phyloP scores from a whole-genome alignment of 2,329 filamentous ascomycete genomes.

The Ophiostoma ulmi region DNA sequence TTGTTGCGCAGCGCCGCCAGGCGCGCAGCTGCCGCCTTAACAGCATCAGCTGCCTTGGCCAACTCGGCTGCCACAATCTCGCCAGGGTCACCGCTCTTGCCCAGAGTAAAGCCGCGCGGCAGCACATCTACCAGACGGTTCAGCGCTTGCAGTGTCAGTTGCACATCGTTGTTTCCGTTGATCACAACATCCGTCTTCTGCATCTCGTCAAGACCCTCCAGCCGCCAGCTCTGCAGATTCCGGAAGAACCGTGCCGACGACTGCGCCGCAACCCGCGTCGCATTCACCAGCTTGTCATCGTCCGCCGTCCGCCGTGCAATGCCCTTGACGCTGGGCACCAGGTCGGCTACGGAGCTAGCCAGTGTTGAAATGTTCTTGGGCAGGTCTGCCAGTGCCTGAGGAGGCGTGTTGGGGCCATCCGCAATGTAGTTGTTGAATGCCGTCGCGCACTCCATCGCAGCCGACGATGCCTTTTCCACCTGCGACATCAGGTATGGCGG shows the following conservation, averaged over 20 bases:
- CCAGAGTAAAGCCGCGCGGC: conserved; percentile 81
- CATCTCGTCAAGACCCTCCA: conserved; percentile 82
- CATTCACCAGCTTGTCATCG: conserved; percentile 85
- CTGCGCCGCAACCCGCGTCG: conserved; percentile 76
- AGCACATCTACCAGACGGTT: conserved; percentile 92
- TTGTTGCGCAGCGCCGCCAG: conserved; percentile 92
- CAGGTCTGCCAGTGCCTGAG: conserved; percentile 52
- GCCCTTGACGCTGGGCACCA: conserved; percentile 94
- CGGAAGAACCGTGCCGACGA: conserved; percentile 94
- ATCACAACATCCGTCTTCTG: conserved; percentile 97
- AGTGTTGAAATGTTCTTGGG: conserved; percentile 92
- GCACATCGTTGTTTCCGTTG: conserved; percentile 93
- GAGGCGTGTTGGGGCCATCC: conserved; percentile 83
- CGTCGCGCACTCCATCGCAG: conserved; percentile 93
- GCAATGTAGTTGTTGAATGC: conserved; percentile 98
- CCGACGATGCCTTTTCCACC: conserved; percentile 92
- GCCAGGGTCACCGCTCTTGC: conserved; percentile 76
- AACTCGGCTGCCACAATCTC: conserved; percentile 90
- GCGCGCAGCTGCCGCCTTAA: conserved; percentile 83
- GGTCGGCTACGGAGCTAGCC: conserved; percentile 83
- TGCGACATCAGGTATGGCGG: conserved; percentile 92
- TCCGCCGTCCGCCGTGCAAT: conserved; percentile 87
- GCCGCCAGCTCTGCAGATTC: conserved; percentile 83
- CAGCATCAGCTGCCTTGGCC: conserved; percentile 89
- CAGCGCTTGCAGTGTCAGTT: conserved; percentile 86